Evolutionary conservation across 2,329 filamentous ascomycete species (phyloP), one percentile per base, ranked within the genome.

Genomic region (Fusarium equiseti): DNA sequence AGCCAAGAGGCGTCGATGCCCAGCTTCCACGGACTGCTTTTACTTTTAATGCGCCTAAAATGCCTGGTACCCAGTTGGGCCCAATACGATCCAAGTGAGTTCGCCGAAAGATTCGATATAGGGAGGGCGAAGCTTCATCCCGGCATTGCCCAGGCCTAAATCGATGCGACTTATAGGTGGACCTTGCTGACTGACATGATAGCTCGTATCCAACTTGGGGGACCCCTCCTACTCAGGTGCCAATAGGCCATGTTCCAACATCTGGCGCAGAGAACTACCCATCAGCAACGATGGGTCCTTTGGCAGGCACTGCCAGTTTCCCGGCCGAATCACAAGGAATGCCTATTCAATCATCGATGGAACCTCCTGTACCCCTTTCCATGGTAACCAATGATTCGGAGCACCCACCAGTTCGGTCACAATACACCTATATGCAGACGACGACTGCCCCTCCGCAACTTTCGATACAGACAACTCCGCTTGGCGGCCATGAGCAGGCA

Each of bases 161-260:
- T 29, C 32, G 31, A 32, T 22, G 24, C 9, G 27, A 54, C 16
- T 15, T 26, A 16, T 18, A 44, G 20, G 10, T 46, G 42, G 49
- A 45, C n/a, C 45, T 31, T 68, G 46, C 72, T 82, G 73, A 82
- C 76, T 59, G 54, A 27, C 35, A 64, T 29, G n/a, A 8, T 75
- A 89, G 87, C 78, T 88, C 87, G 10, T 89, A 88, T 69, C 84
- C 87, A 16, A 82, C 83, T n/a, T 89, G 87, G 87, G 86, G 63
- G 22, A 67, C 81, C 63, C 80, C 84, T 8, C 74, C 82, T 5
- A 80, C 77, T 56, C 82, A 83, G 56, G 78, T 83, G 16, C 79
- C 83, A 44, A 79, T 87, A 74, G 80, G 83, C 8, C 86, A 87
- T 66, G 82, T 88, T 57, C 81, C 85, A 4, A 79, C 83, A 16